A percentile compares a stretch with the other conserved stretches of the same genome.
phyloP scores from a whole-genome alignment of 768 basidiomycete species.

The Leccinum rimulosum region DNA sequence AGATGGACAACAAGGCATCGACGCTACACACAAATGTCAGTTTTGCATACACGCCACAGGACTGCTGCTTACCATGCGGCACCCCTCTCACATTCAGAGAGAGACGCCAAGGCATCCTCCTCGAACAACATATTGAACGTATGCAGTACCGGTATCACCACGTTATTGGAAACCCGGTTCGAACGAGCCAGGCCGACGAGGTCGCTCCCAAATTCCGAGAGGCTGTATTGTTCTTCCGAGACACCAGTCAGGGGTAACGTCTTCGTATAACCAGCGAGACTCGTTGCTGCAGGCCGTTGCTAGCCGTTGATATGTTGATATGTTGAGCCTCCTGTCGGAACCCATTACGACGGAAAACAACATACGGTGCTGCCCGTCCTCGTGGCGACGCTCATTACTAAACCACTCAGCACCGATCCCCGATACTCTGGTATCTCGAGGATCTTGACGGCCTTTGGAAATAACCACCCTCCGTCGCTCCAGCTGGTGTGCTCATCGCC shows the following conservation, averaged over 20 bases:
- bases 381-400: slow-evolving; percentile 79
- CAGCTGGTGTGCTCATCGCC: slow-evolving; percentile 42
- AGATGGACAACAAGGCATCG: slow-evolving; percentile 50
- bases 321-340: slow-evolving; percentile 19
- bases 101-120: slow-evolving; percentile 52
- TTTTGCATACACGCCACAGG: slow-evolving; percentile 9
- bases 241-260: slow-evolving; percentile 43
- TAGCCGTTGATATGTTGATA: slow-evolving; percentile 29
- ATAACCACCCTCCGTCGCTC: slow-evolving; percentile 74
- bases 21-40: slow-evolving; percentile 41
- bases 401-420: slow-evolving; percentile 57
- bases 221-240: slow-evolving; percentile 39
- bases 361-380: slow-evolving; percentile 84
- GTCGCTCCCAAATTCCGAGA: slow-evolving; percentile 53
- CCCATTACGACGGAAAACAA: slow-evolving; percentile 11
- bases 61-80: slow-evolving; percentile 46
- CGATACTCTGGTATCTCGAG: slow-evolving; percentile 65
- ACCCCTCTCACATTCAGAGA: slow-evolving; percentile 48
- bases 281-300: slow-evolving; percentile 67
- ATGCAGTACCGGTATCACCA: slow-evolving; percentile 82
- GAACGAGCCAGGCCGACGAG: slow-evolving; percentile 52
- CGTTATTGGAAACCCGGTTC: slow-evolving; percentile 59
- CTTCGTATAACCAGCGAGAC: slow-evolving; percentile 57
- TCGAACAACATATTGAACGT: slow-evolving; percentile 74
- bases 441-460: slow-evolving; percentile 66